Evolutionary conservation across 192 early-diverging fungal genomes (phyloP), one percentile per base, ranked within the genome.

Genomic region (Coemansia biformis): DNA sequence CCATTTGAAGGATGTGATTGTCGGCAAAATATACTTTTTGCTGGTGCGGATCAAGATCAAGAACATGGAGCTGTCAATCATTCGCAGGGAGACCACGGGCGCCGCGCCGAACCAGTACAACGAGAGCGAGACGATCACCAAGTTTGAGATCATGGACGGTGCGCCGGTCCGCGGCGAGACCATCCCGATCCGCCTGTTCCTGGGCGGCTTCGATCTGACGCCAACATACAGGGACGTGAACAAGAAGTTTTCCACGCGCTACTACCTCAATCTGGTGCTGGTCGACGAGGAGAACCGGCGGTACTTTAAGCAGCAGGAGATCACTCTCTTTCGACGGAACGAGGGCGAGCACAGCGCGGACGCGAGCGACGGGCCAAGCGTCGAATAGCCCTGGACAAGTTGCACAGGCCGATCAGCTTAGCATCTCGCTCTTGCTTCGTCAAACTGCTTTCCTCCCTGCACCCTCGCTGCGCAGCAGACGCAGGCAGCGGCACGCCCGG

Each of bases 141-240:
- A 93, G 67, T 99, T 97, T 70, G 96, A 99, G 63, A 99, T 99
- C 57, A 99, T 99, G 96, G 96, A 99, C 64, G 96, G 96, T 11
- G 94, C 93, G 31, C 95, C 96, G 19, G 93, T 94, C 15, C 81
- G 55, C 74, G 84, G 90, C 12, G 96, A 99, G 63, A 94, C 91
- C 7, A 96, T 99, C 54, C 96, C 96, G 26, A 99, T 99, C 57
- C 88, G 96, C 24, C 75, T 99, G 33, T 98, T 96, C 66, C 78
- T 99, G 34, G 86, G 87, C 41, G 96, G 95, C 1, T 99, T 96
- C 54, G 96, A 99, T 48, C 75, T 99, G 50, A 98, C 95, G 4
- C 96, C 96, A n/a, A 98, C 96, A 17, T 99, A 91, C 76, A 80
- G 92, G 39, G 89, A 93, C 62, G 91, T 99, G 14, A 99, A 99